phyloP scores from a whole-genome alignment of 2,329 filamentous ascomycete species.

The Microdochium bolleyi region DNA sequence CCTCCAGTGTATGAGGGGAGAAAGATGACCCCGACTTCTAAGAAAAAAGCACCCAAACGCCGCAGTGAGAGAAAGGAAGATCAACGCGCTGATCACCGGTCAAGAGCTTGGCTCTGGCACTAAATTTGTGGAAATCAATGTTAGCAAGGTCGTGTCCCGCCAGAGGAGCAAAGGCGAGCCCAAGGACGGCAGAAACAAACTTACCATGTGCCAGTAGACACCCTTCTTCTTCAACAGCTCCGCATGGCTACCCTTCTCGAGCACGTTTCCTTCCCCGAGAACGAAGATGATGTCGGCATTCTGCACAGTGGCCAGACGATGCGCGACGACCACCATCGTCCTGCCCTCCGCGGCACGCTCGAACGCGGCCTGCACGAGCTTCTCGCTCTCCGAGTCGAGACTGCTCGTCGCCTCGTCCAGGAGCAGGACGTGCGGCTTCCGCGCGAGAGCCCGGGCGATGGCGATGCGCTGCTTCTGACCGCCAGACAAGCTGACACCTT shows the following conservation, averaged over 20 bases:
- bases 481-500: conserved; percentile 60
- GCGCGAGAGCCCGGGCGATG: conserved; percentile 61
- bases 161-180: background rate
- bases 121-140: conserved; percentile 13
- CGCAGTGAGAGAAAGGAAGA: background rate
- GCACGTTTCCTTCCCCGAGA: conserved; percentile 55
- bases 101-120: conserved; percentile 53
- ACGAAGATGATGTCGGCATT: conserved; percentile 77
- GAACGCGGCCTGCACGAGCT: conserved; percentile 59
- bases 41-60: background rate
- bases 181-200: conserved; percentile 14
- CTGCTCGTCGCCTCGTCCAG: conserved; percentile 69
- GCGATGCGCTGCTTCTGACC: conserved; percentile 65
- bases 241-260: conserved; percentile 44
- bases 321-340: conserved; percentile 70
- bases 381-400: conserved; percentile 50
- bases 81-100: conserved; percentile 29
- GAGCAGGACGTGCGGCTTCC: conserved; percentile 57
- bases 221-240: conserved; percentile 44
- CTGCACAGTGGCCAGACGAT: conserved; percentile 68
- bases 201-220: conserved; percentile 51
- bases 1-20: no score
- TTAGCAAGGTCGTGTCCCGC: conserved; percentile 6
- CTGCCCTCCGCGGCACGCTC: conserved; percentile 51
- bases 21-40: no score